Evolutionary conservation across 208 protist species (phyloP).

Genomic region (Crithidia fasciculata): DNA sequence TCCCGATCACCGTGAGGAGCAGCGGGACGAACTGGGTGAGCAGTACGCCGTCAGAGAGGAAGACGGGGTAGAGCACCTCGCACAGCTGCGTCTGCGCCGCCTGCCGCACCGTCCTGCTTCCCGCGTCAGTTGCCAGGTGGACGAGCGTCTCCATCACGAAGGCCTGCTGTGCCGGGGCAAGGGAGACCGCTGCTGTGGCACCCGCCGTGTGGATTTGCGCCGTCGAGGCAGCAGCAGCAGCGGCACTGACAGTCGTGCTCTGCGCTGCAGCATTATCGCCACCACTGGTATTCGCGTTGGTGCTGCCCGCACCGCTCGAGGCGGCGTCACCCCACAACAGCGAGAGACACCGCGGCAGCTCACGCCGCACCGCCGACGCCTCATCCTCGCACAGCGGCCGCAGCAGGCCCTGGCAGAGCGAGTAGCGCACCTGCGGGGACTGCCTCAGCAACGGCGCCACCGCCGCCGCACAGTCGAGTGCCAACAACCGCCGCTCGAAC

Average conservation of each 20-base stretch:
- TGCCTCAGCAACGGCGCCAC: slow-evolving; percentile 41
- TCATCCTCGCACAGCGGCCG: slow-evolving; percentile 72
- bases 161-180: slow-evolving; percentile 22
- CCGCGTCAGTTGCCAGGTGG: slow-evolving; percentile 54
- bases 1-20: slow-evolving; percentile 54
- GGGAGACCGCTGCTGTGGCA: neutral
- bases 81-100: slow-evolving; percentile 58
- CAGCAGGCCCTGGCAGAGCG: slow-evolving; percentile 67
- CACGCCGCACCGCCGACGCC: slow-evolving; percentile 50
- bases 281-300: neutral
- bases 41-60: slow-evolving; percentile 33
- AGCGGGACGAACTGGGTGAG: slow-evolving; percentile 52
- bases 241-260: neutral
- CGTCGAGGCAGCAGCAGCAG: neutral
- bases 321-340: slow-evolving; percentile 48
- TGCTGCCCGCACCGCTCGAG: neutral
- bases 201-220: neutral
- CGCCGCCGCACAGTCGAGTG: slow-evolving; percentile 54
- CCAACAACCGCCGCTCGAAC: slow-evolving; percentile 60
- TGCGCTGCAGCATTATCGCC: too few relatives aligned
- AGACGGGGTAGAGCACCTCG: slow-evolving; percentile 50
- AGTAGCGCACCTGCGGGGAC: slow-evolving; percentile 40
- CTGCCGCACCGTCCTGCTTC: slow-evolving; percentile 56
- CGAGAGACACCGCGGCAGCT: slow-evolving; percentile 57
- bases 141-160: slow-evolving; percentile 59